These are phyloP conservation scores for Pseudozyma pruni DNA, from an alignment of 1,284 basidiomycete species.

Conservation along the genomic window DNA sequence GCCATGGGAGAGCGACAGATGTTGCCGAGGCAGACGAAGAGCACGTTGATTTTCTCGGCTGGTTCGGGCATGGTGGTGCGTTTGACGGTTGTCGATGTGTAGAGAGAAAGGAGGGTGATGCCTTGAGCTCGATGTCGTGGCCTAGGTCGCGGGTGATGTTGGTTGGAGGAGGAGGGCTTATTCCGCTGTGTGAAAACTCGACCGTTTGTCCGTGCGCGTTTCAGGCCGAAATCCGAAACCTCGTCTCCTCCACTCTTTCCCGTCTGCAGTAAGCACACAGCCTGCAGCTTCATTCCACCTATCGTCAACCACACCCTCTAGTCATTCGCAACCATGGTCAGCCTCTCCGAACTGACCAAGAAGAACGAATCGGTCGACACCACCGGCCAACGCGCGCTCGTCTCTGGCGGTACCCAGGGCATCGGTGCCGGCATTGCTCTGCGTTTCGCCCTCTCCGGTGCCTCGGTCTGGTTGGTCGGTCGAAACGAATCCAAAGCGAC, in stretches of 20 bases:
- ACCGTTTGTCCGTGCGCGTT: not conserved
- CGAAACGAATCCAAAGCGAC: conserved; percentile 59
- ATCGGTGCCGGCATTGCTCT: conserved; percentile 61
- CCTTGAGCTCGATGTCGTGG: no score
- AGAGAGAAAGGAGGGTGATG: not conserved
- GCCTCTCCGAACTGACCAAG: conserved; percentile 17
- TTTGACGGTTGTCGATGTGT: not conserved
- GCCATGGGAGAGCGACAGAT: conserved; percentile 65
- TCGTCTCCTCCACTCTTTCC: no score
- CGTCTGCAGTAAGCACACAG: not conserved
- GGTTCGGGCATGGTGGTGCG: conserved; percentile 5
- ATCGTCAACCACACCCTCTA: not conserved
- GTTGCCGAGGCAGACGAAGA: conserved; percentile 65
- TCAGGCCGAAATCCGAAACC: not conserved
- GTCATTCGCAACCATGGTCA: conserved; percentile 21
- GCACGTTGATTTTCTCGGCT: conserved; percentile 51
- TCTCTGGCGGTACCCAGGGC: conserved; percentile 60
- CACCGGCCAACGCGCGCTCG: conserved; percentile 41
- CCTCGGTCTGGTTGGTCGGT: conserved; percentile 68
- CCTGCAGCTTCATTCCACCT: not conserved
- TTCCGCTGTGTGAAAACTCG: no score
- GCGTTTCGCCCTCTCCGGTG: conserved; percentile 62
- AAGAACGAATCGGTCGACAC: conserved; percentile 36
- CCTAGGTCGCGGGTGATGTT: not conserved
- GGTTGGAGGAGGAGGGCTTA: no score